These are phyloP conservation scores for Talaromyces sp. DNA, from an alignment of 2,329 filamentous ascomycete genomes.

Conservation along the genomic window DNA sequence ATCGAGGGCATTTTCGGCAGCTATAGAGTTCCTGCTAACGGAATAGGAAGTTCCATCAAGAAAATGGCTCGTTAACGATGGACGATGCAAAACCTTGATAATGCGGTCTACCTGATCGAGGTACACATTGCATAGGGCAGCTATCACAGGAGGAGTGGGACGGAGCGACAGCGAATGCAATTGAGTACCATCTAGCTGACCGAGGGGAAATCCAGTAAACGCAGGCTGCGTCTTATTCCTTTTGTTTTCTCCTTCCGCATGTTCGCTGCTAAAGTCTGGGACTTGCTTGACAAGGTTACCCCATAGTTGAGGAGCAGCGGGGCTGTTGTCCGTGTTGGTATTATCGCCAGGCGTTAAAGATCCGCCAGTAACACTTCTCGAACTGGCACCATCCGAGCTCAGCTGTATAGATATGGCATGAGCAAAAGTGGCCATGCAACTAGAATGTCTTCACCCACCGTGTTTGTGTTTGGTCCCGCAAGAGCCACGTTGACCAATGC, in stretches of 20 bases:
- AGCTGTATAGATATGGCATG: not conserved
- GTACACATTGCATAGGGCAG: constrained; percentile 15
- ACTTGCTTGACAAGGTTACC: not conserved
- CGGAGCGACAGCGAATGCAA: constrained; percentile 5
- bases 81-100: constrained; percentile 19
- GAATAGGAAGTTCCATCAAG: constrained; percentile 12
- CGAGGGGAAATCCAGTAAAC: constrained; percentile 3
- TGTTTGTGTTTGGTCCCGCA: not conserved
- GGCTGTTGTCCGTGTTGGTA: not conserved
- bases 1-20: constrained; percentile 14
- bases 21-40: not conserved
- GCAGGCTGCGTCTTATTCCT: not conserved
- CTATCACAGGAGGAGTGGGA: constrained; percentile 1
- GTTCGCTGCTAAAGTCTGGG: not conserved
- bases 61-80: constrained; percentile 15
- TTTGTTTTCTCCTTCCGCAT: constrained; percentile 3
- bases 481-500: constrained; percentile 11
- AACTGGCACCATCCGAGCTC: not conserved
- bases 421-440: not conserved
- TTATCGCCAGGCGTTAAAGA: not conserved
- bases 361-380: not conserved
- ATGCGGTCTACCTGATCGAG: constrained; percentile 18
- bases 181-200: not conserved
- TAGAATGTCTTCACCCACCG: not conserved
- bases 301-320: not conserved